phyloP scores from a whole-genome alignment of 192 early-diverging fungal genomes.

The Coemansia pectinata region DNA sequence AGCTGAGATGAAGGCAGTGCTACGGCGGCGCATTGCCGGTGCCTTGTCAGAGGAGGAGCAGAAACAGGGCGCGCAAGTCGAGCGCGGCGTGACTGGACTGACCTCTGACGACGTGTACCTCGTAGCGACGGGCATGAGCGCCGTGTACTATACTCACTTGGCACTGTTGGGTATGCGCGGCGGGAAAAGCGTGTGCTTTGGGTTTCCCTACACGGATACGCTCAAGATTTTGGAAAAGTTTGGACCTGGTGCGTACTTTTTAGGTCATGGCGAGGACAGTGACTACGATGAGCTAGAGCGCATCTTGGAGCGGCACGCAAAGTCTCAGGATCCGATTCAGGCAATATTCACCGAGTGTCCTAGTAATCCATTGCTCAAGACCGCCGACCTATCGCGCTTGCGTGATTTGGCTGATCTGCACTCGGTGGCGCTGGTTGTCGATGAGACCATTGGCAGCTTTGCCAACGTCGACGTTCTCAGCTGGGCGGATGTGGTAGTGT shows the following conservation, averaged over 20 bases:
- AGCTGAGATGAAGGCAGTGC: constrained; percentile 68
- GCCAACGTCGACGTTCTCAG: constrained; percentile 78
- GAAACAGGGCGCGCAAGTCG: constrained; percentile 41
- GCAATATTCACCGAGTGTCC: constrained; percentile 94
- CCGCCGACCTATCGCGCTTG: constrained; percentile 75
- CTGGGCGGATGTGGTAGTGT: constrained; percentile 86
- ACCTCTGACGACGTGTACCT: constrained; percentile 83
- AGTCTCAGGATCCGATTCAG: constrained; percentile 62
- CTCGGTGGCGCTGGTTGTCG: constrained; percentile 80
- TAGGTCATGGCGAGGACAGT: constrained; percentile 75
- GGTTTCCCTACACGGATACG: constrained; percentile 96
- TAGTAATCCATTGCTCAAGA: constrained; percentile 88
- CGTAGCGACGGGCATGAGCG: constrained; percentile 89
- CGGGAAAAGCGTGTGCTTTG: constrained; percentile 86
- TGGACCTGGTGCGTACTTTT: constrained; percentile 85
- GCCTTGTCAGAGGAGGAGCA: constrained; percentile 56
- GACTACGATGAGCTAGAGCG: constrained; percentile 76
- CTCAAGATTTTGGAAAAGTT: constrained; percentile 96
- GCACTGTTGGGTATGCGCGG: constrained; percentile 55
- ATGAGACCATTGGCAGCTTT: constrained; percentile 96
- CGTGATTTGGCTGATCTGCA: constrained; percentile 72
- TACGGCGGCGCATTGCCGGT: constrained; percentile 86
- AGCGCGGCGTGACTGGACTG: constrained; percentile 58
- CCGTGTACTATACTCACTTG: constrained; percentile 86
- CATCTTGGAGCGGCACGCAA: constrained; percentile 53